Base-by-base conservation (phyloP, 352 stramenopile species). In the Achlya hypogyna region DNA sequence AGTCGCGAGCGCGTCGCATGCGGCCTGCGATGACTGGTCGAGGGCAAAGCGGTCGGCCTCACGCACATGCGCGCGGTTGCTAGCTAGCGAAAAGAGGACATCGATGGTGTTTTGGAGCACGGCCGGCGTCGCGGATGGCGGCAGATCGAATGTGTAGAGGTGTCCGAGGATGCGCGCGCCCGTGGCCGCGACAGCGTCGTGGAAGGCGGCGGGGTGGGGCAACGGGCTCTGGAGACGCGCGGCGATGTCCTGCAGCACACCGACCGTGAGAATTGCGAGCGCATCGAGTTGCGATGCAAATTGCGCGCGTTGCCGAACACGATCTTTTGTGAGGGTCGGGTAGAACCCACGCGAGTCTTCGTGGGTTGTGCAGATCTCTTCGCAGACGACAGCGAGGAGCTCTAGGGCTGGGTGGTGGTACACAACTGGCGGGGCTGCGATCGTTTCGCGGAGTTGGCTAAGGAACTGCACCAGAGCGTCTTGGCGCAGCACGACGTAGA, bases 401-500 rank as follows among this genome's bases (percentile, higher is more conserved):
- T 67, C 60, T 14, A 67, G 27, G 18, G 28, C 43, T 22, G 28
- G n/a, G 14, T 35, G 60, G n/a, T 34, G 42, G 20, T 58, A 54
- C 4, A 22, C 18, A 9, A 38, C 10, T 23, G 40, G 28, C 18
- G 43, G 31, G 16, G 38, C 31, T 5, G 51, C 47, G 9, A 58
- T 38, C 16, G 60, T 35, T 20, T 58, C 43, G n/a, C 22, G 42
- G n/a, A 67, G 42, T 28, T 54, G 20, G 23, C 12, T 49, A 28
- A 27, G 28, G 8, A 67, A 58, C 42, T 67, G n/a, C 22, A 49
- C 4, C n/a, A 67, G n/a, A 27, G 42, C 29, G 23, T 67, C 51
- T 54, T 67, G 60, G n/a, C 60, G 60, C 18, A 67, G 42, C 9
- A 67, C 42, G 6, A 49, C 38, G 42, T 59, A 67, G 22, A 67